These are phyloP conservation scores for Hirschioporus abietinus DNA, from an alignment of 768 basidiomycete genomes.

Conservation along the genomic window DNA sequence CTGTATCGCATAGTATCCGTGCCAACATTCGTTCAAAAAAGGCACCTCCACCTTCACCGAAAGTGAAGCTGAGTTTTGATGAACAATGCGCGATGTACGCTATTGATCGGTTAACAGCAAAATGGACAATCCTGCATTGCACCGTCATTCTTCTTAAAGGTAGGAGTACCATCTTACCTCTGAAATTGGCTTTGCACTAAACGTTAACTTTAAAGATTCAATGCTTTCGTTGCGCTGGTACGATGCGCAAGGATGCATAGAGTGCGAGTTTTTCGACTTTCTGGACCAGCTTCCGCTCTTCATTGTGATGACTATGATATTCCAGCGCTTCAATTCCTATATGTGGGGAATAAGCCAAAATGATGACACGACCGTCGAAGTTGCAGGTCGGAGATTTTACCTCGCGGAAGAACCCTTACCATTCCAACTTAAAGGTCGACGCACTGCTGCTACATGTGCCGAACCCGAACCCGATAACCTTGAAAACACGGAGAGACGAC, in stretches of 20 bases:
- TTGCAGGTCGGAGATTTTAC: no score
- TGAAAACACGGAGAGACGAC: no score
- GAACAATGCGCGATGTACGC: background rate
- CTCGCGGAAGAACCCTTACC: no score
- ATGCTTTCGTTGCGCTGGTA: background rate
- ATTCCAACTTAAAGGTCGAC: no score
- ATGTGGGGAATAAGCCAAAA: no score
- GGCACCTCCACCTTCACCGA: no score
- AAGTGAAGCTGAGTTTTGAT: background rate
- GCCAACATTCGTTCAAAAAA: no score
- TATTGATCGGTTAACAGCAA: background rate
- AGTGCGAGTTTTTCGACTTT: background rate
- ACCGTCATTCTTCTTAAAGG: background rate
- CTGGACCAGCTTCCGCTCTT: background rate
- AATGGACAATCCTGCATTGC: background rate
- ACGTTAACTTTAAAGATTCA: background rate
- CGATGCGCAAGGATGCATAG: background rate
- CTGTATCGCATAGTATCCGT: no score
- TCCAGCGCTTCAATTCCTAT: no score
- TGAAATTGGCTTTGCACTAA: background rate
- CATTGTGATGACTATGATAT: background rate
- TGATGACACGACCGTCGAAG: no score
- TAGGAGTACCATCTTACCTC: background rate
- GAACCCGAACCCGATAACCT: no score
- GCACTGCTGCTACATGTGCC: no score